phyloP scores from a whole-genome alignment of 805 yeast genomes.

The Ogataea trehalophila region DNA sequence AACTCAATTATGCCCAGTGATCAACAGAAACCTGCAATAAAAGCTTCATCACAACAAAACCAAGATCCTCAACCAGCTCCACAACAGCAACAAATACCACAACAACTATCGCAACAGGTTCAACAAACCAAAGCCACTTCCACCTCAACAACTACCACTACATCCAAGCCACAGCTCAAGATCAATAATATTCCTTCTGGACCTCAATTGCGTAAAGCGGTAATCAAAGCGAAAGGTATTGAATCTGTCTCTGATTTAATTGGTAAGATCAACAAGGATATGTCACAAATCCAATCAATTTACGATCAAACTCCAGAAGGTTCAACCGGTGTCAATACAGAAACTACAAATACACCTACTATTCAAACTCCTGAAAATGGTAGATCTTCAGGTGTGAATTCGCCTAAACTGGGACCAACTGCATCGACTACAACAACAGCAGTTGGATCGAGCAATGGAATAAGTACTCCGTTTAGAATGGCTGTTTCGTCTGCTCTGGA shows the following conservation, averaged over 20 bases:
- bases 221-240: constrained; percentile 71
- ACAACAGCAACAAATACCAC: constrained; percentile 1
- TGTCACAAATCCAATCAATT: constrained; percentile 24
- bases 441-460: not conserved
- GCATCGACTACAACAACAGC: not conserved
- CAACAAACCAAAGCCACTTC: constrained; percentile 1
- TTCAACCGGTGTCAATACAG: constrained; percentile 1
- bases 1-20: constrained; percentile 27
- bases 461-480: no score
- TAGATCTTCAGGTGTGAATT: not conserved
- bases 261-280: constrained; percentile 54
- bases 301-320: constrained; percentile 13
- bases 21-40: not conserved
- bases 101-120: not conserved
- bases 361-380: not conserved
- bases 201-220: constrained; percentile 50
- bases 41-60: constrained; percentile 1
- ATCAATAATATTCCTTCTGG: constrained; percentile 46
- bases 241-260: constrained; percentile 65
- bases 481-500: no score
- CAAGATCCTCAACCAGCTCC: not conserved
- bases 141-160: constrained; percentile 1
- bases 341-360: constrained; percentile 1
- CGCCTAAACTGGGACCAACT: not conserved
- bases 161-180: constrained; percentile 17